Evolutionary conservation across 169 alveolate genomes (phyloP).

Genomic region (Amoebophrya sp.): DNA sequence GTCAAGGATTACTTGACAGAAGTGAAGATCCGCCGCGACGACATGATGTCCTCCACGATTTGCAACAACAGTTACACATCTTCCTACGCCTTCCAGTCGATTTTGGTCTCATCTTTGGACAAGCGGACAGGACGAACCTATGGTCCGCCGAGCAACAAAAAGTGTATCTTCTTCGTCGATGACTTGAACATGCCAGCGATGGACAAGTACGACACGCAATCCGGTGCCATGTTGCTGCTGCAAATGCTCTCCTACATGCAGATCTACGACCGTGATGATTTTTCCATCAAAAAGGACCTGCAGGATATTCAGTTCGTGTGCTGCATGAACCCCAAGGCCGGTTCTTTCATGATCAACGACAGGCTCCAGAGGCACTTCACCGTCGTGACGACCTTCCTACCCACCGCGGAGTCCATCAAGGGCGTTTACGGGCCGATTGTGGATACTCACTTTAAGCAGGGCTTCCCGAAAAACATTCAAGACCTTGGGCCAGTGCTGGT

Average conservation of each 20-base stretch:
- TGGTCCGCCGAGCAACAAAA: constrained; percentile 88
- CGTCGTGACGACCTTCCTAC: constrained; percentile 32
- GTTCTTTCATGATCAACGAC: constrained; percentile 80
- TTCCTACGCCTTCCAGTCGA: constrained; percentile 71
- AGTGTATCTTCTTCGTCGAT: constrained; percentile 83
- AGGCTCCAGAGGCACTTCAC: constrained; percentile 81
- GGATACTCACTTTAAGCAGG: background rate
- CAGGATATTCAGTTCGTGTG: constrained; percentile 86
- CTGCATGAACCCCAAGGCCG: constrained; percentile 89
- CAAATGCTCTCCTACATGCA: constrained; percentile 54
- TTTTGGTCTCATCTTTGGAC: constrained; percentile 65
- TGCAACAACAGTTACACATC: constrained; percentile 84
- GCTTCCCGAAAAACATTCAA: background rate
- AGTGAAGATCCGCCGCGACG: constrained; percentile 60
- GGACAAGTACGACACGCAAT: constrained; percentile 88
- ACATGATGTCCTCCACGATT: constrained; percentile 63
- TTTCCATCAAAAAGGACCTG: constrained; percentile 52
- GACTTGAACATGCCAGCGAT: constrained; percentile 90
- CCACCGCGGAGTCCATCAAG: background rate
- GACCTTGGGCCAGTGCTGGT: constrained; percentile 7
- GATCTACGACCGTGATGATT: constrained; percentile 45
- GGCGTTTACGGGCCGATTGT: constrained; percentile 4
- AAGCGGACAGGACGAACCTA: constrained; percentile 81
- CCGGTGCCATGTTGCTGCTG: constrained; percentile 77
- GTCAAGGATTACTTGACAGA: constrained; percentile 79